phyloP scores from a whole-genome alignment of 169 alveolate species.

The Plasmodium adleri region DNA sequence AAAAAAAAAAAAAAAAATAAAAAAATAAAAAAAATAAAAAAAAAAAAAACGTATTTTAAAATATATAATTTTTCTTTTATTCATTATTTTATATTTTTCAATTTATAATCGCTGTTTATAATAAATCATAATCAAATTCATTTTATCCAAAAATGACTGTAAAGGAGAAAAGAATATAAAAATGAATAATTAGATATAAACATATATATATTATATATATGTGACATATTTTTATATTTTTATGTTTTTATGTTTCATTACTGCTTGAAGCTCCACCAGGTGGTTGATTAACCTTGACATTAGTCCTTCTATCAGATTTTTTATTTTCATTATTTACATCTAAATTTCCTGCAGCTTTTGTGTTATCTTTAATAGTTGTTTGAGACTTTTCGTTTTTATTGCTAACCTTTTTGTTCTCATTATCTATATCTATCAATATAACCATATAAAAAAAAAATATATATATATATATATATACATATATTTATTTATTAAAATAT shows the following conservation, averaged over 20 bases:
- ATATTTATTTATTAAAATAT: background rate
- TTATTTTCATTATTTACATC: conserved; percentile 13
- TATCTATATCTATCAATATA: conserved; percentile 6
- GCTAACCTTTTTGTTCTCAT: conserved; percentile 8
- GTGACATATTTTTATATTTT: background rate
- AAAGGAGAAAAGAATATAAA: conserved; percentile 7
- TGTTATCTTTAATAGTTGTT: background rate
- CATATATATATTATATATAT: background rate
- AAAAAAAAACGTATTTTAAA: too few relatives aligned
- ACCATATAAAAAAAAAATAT: background rate
- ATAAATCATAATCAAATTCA: too few relatives aligned
- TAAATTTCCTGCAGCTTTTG: conserved; percentile 57
- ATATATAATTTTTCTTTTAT: too few relatives aligned
- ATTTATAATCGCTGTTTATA: too few relatives aligned
- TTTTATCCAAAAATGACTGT: too few relatives aligned
- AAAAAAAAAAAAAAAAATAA: too few relatives aligned
- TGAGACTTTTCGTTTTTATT: conserved; percentile 8
- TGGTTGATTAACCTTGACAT: conserved; percentile 77
- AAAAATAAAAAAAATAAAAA: too few relatives aligned
- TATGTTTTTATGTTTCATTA: conserved; percentile 20
- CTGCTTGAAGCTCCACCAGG: conserved; percentile 88
- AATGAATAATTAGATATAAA: background rate
- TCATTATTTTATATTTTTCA: too few relatives aligned
- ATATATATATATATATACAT: background rate
- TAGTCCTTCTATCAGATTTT: conserved; percentile 41